These are phyloP conservation scores for Kwoniella pini DNA, from an alignment of 768 basidiomycete genomes.

Conservation along the genomic window DNA sequence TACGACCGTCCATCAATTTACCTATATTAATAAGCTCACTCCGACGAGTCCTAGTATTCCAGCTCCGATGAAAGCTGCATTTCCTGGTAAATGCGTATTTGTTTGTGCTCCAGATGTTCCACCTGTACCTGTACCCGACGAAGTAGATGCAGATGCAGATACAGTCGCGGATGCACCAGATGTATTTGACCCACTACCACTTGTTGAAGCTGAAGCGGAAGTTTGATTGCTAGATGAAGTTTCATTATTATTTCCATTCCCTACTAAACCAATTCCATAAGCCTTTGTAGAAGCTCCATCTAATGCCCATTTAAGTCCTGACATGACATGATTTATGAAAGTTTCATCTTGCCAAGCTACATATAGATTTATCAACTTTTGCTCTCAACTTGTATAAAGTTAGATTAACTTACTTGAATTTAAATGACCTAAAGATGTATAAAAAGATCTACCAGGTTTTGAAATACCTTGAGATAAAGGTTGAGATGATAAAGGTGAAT, in stretches of 20 bases:
- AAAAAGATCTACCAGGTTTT: slow-evolving; percentile 73
- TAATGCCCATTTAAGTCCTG: slow-evolving; percentile 73
- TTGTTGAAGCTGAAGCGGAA: not conserved
- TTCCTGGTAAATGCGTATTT: too few relatives aligned
- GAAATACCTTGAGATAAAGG: slow-evolving; percentile 49
- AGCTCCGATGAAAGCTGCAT: too few relatives aligned
- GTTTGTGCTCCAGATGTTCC: too few relatives aligned
- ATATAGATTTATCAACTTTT: not conserved
- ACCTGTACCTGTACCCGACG: too few relatives aligned
- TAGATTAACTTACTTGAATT: slow-evolving; percentile 63
- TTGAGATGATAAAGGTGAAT: slow-evolving; percentile 68
- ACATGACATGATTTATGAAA: slow-evolving; percentile 72
- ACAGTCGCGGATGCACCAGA: too few relatives aligned
- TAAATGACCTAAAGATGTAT: slow-evolving; percentile 76
- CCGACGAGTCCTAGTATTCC: too few relatives aligned
- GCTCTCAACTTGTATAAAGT: slow-evolving; percentile 1
- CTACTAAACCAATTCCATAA: slow-evolving; percentile 67
- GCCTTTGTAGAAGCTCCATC: slow-evolving; percentile 71
- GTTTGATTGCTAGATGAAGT: not conserved
- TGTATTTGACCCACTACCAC: too few relatives aligned
- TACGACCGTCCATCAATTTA: too few relatives aligned
- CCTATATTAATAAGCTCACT: too few relatives aligned
- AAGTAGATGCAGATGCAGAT: too few relatives aligned
- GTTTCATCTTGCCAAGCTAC: slow-evolving; percentile 61
- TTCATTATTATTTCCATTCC: slow-evolving; percentile 54